These are phyloP conservation scores for Coemansia sp. DNA, from an alignment of 192 early-diverging fungal species.

Conservation along the genomic window DNA sequence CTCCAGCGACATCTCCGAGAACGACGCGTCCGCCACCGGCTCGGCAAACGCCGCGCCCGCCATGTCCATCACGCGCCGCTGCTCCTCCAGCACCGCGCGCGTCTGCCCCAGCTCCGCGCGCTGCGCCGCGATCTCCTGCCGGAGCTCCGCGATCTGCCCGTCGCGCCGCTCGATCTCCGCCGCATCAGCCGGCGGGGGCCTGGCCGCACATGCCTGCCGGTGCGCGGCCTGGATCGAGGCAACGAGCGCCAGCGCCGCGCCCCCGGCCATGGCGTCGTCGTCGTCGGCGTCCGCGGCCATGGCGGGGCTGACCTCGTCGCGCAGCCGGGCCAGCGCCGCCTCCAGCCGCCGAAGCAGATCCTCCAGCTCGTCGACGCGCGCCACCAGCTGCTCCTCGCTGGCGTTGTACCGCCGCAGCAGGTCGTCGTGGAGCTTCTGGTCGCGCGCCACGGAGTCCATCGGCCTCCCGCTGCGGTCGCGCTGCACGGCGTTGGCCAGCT, in stretches of 20 bases:
- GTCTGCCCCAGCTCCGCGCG: constrained; percentile 23
- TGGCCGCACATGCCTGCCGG: constrained; percentile 7
- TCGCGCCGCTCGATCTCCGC: constrained; percentile 54
- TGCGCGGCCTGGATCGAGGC: constrained; percentile 17
- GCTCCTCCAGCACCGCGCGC: constrained; percentile 36
- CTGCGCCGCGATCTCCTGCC: constrained; percentile 23
- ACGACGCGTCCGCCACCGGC: constrained; percentile 21
- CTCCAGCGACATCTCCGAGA: constrained; percentile 52
- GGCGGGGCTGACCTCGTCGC: neutral
- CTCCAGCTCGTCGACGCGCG: constrained; percentile 22
- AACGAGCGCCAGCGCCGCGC: constrained; percentile 42
- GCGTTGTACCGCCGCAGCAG: constrained; percentile 32
- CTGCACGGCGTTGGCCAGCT: constrained; percentile 32
- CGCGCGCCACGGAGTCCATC: constrained; percentile 12
- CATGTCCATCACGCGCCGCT: constrained; percentile 32
- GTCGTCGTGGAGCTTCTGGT: constrained; percentile 30
- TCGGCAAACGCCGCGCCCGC: constrained; percentile 3
- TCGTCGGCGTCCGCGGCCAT: neutral
- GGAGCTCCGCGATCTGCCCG: constrained; percentile 49
- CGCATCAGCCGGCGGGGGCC: constrained; percentile 9
- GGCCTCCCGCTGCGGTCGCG: constrained; percentile 29
- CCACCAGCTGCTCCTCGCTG: constrained; percentile 16
- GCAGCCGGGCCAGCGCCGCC: constrained; percentile 11
- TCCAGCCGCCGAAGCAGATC: constrained; percentile 15
- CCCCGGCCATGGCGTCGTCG: constrained; percentile 5